Evolutionary conservation across 208 protist genomes (phyloP).

Genomic region (Crithidia brevicula): DNA sequence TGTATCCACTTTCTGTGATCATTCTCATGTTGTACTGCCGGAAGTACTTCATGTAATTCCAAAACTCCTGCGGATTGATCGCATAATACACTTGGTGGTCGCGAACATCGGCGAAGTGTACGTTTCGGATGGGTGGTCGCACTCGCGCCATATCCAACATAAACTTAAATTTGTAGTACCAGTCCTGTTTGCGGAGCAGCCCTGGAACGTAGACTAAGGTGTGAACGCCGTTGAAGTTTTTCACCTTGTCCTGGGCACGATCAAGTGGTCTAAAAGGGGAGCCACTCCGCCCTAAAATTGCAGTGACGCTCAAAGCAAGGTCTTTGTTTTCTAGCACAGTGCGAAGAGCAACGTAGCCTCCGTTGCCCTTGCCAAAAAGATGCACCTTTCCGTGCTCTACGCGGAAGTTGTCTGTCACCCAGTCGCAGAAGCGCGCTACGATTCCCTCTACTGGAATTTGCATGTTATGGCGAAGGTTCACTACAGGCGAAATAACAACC

Average conservation of each 20-base stretch:
- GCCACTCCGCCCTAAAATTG: conserved; percentile 73
- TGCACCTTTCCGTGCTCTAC: conserved; percentile 82
- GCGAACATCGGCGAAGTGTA: conserved; percentile 88
- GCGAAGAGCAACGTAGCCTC: conserved; percentile 76
- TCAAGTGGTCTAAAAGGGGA: conserved; percentile 80
- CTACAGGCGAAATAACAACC: conserved; percentile 78
- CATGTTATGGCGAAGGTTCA: conserved; percentile 82
- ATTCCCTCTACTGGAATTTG: conserved; percentile 81
- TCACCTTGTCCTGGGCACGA: conserved; percentile 74
- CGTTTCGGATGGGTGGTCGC: conserved; percentile 70
- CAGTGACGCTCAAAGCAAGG: conserved; percentile 73
- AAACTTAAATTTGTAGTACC: conserved; percentile 92
- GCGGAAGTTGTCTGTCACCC: conserved; percentile 75
- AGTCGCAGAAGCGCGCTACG: conserved; percentile 87
- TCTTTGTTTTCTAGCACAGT: conserved; percentile 82
- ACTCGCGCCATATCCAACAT: conserved; percentile 87
- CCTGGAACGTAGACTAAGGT: conserved; percentile 85
- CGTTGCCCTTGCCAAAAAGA: conserved; percentile 87
- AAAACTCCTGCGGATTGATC: conserved; percentile 90
- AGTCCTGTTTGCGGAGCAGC: conserved; percentile 80
- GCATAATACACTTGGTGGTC: conserved; percentile 92
- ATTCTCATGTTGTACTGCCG: conserved; percentile 85
- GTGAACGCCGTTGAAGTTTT: conserved; percentile 84
- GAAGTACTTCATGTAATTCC: conserved; percentile 91
- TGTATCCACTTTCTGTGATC: conserved; percentile 57